Evolutionary conservation across 495 filamentous ascomycete species (phyloP), one percentile per base, ranked within the genome.

Genomic region (Hypomontagnella monticulosa): DNA sequence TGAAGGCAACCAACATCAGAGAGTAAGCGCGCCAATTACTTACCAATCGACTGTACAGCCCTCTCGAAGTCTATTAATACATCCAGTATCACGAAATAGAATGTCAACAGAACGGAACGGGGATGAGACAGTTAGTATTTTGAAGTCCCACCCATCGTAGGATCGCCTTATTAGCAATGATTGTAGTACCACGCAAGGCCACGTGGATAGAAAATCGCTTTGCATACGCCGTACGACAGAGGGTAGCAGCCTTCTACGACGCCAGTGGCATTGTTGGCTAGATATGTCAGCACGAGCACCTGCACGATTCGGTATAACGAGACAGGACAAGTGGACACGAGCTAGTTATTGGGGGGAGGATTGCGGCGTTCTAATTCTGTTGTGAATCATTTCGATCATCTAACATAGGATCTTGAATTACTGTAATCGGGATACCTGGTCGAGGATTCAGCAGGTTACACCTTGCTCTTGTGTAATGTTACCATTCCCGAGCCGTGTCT

Each of bases 401-500:
- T 4, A 27, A 27, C 16, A 38, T 9, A 18, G 32, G 38, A 58
- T 47, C 53, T 43, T 36, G 7, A 62, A 57, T 57, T 57, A 57
- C 63, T 63, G 59, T 55, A 51, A 53, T 36, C 30, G 10, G 12
- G 19, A 34, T 27, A 34, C 52, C 44, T 51, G 52, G 63, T 51
- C 46, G 46, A 52, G 57, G 57, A 57, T 52, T 56, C 43, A n/a
- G 16, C 38, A 27, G 37, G 55, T 66, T 49, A 38, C 34, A 59
- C 18, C 50, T 48, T 16, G 42, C 23, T 32, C 57, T 27, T 50
- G 43, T 50, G 34, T 55, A 34, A 43, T 60, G 56, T 55, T 37
- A 66, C 63, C 63, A 66, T 61, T 60, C 49, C 41, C 56, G 63
- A 66, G 56, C 34, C 57, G 19, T 34, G 14, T 15, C 41, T 23